Conservation (phyloP, 176 grass and related monocot species). For the Triticum timopheevii region DNA sequence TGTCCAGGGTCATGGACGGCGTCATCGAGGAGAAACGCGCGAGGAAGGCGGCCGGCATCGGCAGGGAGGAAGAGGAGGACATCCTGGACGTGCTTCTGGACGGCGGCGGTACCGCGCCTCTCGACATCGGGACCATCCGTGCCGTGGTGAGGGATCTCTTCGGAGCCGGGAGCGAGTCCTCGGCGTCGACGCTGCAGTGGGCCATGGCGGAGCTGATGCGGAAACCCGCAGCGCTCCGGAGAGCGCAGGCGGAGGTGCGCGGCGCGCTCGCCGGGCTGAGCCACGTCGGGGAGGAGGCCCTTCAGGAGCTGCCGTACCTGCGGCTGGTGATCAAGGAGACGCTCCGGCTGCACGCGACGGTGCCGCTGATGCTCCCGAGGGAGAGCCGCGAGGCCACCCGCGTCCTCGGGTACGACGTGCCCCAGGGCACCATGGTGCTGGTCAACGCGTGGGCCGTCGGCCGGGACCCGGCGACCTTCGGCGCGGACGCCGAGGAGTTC, state of each 20-base stretch:
- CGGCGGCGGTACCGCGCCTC: neutral
- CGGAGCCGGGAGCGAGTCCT: neutral
- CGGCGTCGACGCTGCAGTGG: neutral
- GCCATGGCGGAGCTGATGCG: slow-evolving; percentile 21
- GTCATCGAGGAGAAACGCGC: neutral
- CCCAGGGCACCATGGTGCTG: neutral
- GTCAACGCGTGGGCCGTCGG: neutral
- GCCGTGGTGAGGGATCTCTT: slow-evolving; percentile 3
- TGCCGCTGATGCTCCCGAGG: neutral
- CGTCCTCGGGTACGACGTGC: neutral
- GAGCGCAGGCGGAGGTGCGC: neutral
- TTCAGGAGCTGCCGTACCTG: neutral
- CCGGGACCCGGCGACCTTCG: neutral
- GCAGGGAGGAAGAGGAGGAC: neutral
- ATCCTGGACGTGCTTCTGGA: neutral
- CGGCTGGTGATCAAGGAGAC: slow-evolving; percentile 22
- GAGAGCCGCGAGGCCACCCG: neutral
- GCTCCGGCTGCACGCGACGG: slow-evolving; percentile 8
- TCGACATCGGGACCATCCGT: neutral
- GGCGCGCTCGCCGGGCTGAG: neutral
- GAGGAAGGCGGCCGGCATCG: neutral
- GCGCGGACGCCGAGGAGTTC: neutral
- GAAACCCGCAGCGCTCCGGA: neutral
- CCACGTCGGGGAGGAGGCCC: neutral
- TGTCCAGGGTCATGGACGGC: neutral